phyloP scores from a whole-genome alignment of 495 filamentous ascomycete genomes.

The Apiosordaria backusii region DNA sequence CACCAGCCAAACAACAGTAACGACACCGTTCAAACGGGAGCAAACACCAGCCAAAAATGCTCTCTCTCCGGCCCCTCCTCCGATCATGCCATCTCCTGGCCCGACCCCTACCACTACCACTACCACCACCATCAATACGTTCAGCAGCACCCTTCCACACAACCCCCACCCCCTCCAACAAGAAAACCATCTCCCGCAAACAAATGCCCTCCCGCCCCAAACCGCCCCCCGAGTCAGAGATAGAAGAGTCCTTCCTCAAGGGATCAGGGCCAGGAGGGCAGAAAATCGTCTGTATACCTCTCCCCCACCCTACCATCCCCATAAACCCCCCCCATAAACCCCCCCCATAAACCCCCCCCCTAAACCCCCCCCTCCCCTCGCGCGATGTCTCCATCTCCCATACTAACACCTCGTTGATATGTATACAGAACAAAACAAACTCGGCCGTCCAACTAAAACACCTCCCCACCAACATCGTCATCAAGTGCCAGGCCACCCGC shows the following conservation, averaged over 20 bases:
- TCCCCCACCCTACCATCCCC: slow-evolving; percentile 12
- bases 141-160: slow-evolving; percentile 16
- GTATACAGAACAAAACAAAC: slow-evolving; percentile 82
- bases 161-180: slow-evolving; percentile 7
- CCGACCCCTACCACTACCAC: neutral
- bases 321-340: no score
- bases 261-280: slow-evolving; percentile 93
- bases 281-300: slow-evolving; percentile 63
- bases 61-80: slow-evolving; percentile 11
- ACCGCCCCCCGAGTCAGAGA: slow-evolving; percentile 67
- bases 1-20: neutral
- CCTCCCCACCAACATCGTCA: slow-evolving; percentile 78
- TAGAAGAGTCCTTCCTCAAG: slow-evolving; percentile 82
- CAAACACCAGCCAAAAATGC: slow-evolving; percentile 9
- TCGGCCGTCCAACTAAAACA: slow-evolving; percentile 94
- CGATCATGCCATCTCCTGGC: neutral
- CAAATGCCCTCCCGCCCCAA: slow-evolving; percentile 70
- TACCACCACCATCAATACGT: neutral
- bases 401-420: neutral
- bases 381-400: neutral
- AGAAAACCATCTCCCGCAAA: slow-evolving; percentile 4
- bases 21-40: no score
- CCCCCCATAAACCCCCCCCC: neutral
- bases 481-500: slow-evolving; percentile 90
- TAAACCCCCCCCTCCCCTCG: slow-evolving; percentile 3